Percentiles rank a stretch among this genome's conserved stretches.
Evolutionary conservation across 2,329 filamentous ascomycete genomes (phyloP).

Genomic region (Pseudogymnoascus verrucosus): DNA sequence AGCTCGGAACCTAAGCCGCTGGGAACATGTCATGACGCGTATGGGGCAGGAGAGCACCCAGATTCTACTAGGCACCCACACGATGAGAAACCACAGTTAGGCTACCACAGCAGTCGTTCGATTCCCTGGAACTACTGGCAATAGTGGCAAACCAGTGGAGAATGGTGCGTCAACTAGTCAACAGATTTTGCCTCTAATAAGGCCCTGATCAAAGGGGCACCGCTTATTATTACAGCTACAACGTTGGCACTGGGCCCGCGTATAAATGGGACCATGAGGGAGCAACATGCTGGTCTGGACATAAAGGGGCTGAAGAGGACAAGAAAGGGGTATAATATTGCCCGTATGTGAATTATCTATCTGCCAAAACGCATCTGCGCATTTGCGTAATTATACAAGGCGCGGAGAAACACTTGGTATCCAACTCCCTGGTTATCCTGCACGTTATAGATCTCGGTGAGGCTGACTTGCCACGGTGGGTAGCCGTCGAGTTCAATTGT

Average conservation of each 20-base stretch:
- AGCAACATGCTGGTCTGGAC: conserved; percentile 34
- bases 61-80: neutral
- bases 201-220: conserved; percentile 63
- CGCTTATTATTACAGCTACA: conserved; percentile 79
- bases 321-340: conserved; percentile 1
- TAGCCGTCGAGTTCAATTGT: conserved; percentile 81
- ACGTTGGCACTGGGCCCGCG: conserved; percentile 63
- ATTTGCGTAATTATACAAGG: conserved; percentile 72
- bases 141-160: conserved; percentile 53
- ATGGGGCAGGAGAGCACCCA: neutral
- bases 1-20: neutral
- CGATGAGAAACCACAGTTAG: neutral
- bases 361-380: conserved; percentile 83
- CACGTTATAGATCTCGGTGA: conserved; percentile 87
- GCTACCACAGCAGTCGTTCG: neutral
- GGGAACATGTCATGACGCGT: neutral
- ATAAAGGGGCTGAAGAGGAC: neutral
- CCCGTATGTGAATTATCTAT: conserved; percentile 28
- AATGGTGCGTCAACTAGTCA: conserved; percentile 54
- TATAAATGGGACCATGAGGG: conserved; percentile 56
- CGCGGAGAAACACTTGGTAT: conserved; percentile 87
- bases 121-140: conserved; percentile 13
- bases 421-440: conserved; percentile 75
- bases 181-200: conserved; percentile 46
- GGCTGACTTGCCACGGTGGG: conserved; percentile 88